Conservation (phyloP, 108 stramenopile species). For the Fistulifera solaris region DNA sequence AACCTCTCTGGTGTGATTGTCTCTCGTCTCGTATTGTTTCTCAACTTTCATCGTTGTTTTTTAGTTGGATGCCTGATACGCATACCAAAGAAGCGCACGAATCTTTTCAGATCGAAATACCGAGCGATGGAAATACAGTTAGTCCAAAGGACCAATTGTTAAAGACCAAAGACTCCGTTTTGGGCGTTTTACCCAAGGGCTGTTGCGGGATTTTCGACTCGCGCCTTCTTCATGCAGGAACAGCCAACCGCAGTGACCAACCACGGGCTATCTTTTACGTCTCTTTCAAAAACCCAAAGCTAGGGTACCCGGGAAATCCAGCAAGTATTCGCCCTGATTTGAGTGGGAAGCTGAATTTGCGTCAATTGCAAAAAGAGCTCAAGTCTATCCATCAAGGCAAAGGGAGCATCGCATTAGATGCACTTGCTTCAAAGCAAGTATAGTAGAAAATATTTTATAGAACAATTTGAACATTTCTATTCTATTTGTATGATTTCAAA, state of each 20-base stretch:
- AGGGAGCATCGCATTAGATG: background rate
- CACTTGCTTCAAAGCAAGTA: too few species aligned
- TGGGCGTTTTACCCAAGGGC: slow-evolving; percentile 63
- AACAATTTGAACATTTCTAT: too few species aligned
- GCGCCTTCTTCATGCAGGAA: slow-evolving; percentile 60
- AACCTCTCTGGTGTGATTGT: too few species aligned
- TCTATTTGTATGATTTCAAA: too few species aligned
- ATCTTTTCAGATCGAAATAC: slow-evolving; percentile 31
- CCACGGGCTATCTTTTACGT: slow-evolving; percentile 69
- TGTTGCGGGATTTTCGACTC: slow-evolving; percentile 76
- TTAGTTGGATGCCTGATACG: slow-evolving; percentile 56
- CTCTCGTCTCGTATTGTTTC: too few species aligned
- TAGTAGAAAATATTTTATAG: too few species aligned
- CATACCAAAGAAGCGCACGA: slow-evolving; percentile 46
- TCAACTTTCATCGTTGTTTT: too few species aligned
- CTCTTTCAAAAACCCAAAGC: slow-evolving; percentile 48
- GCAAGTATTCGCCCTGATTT: slow-evolving; percentile 56
- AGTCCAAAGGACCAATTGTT: slow-evolving; percentile 58
- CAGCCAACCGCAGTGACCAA: slow-evolving; percentile 46
- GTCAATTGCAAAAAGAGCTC: slow-evolving; percentile 18
- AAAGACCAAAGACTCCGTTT: slow-evolving; percentile 28
- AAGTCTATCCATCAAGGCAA: slow-evolving; percentile 12
- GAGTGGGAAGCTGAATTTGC: slow-evolving; percentile 17
- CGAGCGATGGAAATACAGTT: slow-evolving; percentile 6
- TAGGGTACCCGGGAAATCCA: slow-evolving; percentile 64